Evolutionary conservation across 176 grass and related monocot species (phyloP).

Genomic region (Lolium perenne): DNA sequence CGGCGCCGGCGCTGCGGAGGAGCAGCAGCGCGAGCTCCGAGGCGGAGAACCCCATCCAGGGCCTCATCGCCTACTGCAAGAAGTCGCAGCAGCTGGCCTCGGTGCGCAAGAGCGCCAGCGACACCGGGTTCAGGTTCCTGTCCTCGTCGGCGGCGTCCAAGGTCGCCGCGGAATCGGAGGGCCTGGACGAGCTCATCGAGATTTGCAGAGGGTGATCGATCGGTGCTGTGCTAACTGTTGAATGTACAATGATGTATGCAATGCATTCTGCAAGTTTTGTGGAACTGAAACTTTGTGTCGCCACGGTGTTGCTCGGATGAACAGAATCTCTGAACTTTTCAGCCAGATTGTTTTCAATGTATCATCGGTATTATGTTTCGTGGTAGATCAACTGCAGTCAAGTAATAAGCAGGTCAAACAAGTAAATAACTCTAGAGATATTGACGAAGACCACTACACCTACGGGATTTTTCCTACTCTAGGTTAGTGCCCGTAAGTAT

Average conservation of each 20-base stretch:
- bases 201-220: conserved; percentile 44
- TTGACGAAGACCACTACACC: not conserved
- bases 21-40: conserved; percentile 88
- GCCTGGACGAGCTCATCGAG: conserved; percentile 44
- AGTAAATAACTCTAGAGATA: not conserved
- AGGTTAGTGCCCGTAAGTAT: too few relatives aligned
- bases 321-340: conserved; percentile 32
- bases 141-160: conserved; percentile 56
- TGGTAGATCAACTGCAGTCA: not conserved
- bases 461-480: too few relatives aligned
- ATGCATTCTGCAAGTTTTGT: conserved; percentile 42
- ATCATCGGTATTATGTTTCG: not conserved
- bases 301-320: conserved; percentile 53
- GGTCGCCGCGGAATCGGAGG: conserved; percentile 57
- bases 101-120: conserved; percentile 80
- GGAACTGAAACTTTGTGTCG: conserved; percentile 25
- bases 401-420: not conserved
- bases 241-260: conserved; percentile 45
- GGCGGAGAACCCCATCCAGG: conserved; percentile 88
- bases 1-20: conserved; percentile 58
- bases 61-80: conserved; percentile 92
- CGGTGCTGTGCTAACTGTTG: not conserved
- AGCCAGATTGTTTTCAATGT: not conserved
- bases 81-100: conserved; percentile 78
- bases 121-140: conserved; percentile 59